Percentiles rank a stretch among this genome's conserved stretches.
phyloP scores from a whole-genome alignment of 2,329 filamentous ascomycete genomes.

The Ophiostoma quercus region DNA sequence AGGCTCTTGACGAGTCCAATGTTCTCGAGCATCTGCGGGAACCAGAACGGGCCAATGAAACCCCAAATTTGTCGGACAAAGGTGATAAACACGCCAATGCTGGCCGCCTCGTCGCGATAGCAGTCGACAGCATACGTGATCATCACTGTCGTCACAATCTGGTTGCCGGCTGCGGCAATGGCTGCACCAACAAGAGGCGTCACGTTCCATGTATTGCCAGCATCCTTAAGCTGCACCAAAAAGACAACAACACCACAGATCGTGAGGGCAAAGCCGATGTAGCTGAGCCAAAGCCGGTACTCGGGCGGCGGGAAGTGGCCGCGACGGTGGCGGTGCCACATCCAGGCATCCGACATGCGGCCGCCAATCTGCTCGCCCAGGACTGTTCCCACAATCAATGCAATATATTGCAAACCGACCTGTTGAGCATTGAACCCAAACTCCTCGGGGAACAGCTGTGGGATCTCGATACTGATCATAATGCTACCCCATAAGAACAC shows the following conservation, averaged over 20 bases:
- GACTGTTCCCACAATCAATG: conserved; percentile 52
- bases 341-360: conserved; percentile 49
- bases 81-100: conserved; percentile 55
- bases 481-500: conserved; percentile 52
- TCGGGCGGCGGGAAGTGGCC: conserved; percentile 40
- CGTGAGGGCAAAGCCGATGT: conserved; percentile 46
- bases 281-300: conserved; percentile 53
- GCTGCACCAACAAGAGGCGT: conserved; percentile 52
- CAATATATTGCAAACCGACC: conserved; percentile 54
- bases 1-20: conserved; percentile 11
- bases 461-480: conserved; percentile 54
- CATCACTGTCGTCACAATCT: conserved; percentile 56
- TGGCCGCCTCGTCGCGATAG: conserved; percentile 47
- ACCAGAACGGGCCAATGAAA: conserved; percentile 43
- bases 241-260: conserved; percentile 52
- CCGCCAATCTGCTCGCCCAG: conserved; percentile 56
- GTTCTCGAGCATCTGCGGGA: conserved; percentile 16
- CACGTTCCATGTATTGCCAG: conserved; percentile 44
- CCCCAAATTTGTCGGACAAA: conserved; percentile 51
- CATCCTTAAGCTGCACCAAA: conserved; percentile 38
- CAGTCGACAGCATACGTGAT: conserved; percentile 58
- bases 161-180: conserved; percentile 50
- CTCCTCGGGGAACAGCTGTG: conserved; percentile 50
- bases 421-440: conserved; percentile 55
- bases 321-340: conserved; percentile 38